Base-by-base conservation (phyloP, 1,284 basidiomycete genomes). In the Pyrrhoderma noxium region DNA sequence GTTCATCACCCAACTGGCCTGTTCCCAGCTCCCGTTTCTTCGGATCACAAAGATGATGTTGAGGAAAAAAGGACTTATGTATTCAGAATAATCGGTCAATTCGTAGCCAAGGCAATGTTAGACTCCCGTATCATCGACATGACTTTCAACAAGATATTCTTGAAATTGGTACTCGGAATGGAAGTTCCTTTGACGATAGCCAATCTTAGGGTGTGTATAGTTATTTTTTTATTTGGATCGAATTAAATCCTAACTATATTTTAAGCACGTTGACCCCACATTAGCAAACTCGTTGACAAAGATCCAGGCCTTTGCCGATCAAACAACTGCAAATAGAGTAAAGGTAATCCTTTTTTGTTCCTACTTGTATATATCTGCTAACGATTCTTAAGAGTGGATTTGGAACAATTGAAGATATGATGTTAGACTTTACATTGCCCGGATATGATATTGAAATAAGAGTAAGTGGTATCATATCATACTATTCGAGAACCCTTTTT, bases 91-190 rank as follows among this genome's bases (percentile, higher is more conserved):
- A 83, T 99, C 39, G 96, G 96, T 3, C 89, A 96, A 64, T 97
- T 99, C 65, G 84, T 97, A n/a, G 96, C 94, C 34, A 96, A 98
- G 70, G 93, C 94, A 1, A 83, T 99, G 74, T 74, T 99, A 44
- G 96, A 99, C 68, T 96, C 93, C 21, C 80, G 96, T 39, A 98
- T 99, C 65, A 94, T 99, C 66, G 96, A 99, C 67, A 74, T 98
- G 60, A 85, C 90, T 44, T 85, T 99, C 66, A 96, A 93, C 71
- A 89, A 89, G 63, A 72, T 94, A 19, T 97, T 98, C 75, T 73
- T 97, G 59, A 91, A 89, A 63, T 77, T 90, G 38, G 77, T 94
- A 2, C 78, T 98, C 8, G 90, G 89, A 43, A 85, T 92, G 61
- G 82, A 88, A 23, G 77, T 98, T 16, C 85, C 91, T 8, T 70